A percentile compares a stretch with the other conserved stretches of the same genome.
phyloP scores from a whole-genome alignment of 75 land plant species.

The Gnetum montanum region DNA sequence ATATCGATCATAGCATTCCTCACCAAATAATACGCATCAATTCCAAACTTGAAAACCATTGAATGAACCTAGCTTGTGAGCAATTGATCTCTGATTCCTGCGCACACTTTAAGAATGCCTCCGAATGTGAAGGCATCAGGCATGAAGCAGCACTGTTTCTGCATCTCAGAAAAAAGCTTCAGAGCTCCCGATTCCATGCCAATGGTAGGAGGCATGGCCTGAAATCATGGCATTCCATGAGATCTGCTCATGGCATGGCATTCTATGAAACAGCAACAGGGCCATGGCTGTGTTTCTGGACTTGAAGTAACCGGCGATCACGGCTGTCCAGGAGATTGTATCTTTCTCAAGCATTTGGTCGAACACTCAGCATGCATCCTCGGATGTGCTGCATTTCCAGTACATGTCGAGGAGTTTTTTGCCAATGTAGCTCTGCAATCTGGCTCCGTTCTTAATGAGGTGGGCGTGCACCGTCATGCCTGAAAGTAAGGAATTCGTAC shows the following conservation, averaged over 20 bases:
- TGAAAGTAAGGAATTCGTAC: constrained; percentile 2
- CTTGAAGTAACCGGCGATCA: constrained; percentile 21
- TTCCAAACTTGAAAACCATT: constrained; percentile 10
- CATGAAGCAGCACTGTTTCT: constrained; percentile 7
- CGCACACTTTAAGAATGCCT: constrained; percentile 14
- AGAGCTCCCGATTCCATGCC: constrained; percentile 7
- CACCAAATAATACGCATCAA: constrained; percentile 1
- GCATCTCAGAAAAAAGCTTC: constrained; percentile 17
- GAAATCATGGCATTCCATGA: constrained; percentile 12
- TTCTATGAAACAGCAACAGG: constrained; percentile 2
- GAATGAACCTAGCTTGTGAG: constrained; percentile 26
- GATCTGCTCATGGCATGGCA: constrained; percentile 7
- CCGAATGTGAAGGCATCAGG: constrained; percentile 19
- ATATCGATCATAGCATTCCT: constrained; percentile 27
- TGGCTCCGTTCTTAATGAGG: constrained; percentile 16
- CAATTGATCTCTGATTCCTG: background rate
- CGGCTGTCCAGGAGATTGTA: constrained; percentile 25
- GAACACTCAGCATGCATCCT: constrained; percentile 16
- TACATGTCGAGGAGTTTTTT: constrained; percentile 27
- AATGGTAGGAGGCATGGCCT: constrained; percentile 2
- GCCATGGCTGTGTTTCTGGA: background rate
- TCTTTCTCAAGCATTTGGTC: constrained; percentile 1
- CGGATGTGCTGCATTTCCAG: constrained; percentile 19
- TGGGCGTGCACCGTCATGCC: constrained; percentile 25
- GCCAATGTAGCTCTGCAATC: constrained; percentile 11